A percentile compares a stretch with the other conserved stretches of the same genome.
Evolutionary conservation across 2,329 filamentous ascomycete genomes (phyloP).

Genomic region (Alternaria burnsii): DNA sequence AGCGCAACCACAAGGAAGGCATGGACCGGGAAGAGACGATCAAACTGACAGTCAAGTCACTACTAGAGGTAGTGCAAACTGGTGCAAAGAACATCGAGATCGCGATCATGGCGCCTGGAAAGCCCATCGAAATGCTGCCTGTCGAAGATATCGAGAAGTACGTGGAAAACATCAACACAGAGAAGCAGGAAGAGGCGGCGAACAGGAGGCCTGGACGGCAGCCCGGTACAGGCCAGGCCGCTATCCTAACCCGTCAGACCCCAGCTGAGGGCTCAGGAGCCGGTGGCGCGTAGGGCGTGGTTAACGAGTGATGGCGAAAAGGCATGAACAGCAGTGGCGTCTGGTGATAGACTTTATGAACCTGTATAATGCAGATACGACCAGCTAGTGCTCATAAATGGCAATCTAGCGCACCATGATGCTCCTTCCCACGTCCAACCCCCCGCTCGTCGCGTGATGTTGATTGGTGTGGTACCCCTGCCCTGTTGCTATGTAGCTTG

Average conservation of each 20-base stretch:
- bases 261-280: slow-evolving; percentile 49
- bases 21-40: slow-evolving; percentile 98
- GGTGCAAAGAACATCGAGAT: slow-evolving; percentile 99
- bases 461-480: background rate
- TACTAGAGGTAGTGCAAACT: slow-evolving; percentile 97
- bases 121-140: slow-evolving; percentile 90
- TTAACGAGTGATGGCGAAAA: slow-evolving; percentile 33
- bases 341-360: slow-evolving; percentile 41
- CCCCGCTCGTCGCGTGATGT: slow-evolving; percentile 23
- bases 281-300: slow-evolving; percentile 16
- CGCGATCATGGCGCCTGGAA: slow-evolving; percentile 94
- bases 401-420: slow-evolving; percentile 34
- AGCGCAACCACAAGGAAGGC: slow-evolving; percentile 97
- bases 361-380: slow-evolving; percentile 40
- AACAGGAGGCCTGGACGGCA: slow-evolving; percentile 80
- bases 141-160: slow-evolving; percentile 96
- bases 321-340: slow-evolving; percentile 44
- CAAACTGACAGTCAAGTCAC: slow-evolving; percentile 95
- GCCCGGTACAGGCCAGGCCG: slow-evolving; percentile 73
- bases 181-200: slow-evolving; percentile 98
- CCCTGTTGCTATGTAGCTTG: background rate
- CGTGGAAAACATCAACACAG: slow-evolving; percentile 98
- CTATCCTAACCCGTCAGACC: slow-evolving; percentile 74
- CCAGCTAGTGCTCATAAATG: slow-evolving; percentile 36
- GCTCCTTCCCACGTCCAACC: slow-evolving; percentile 6